Evolutionary conservation across 768 basidiomycete genomes (phyloP).

Genomic region (Dendrothele bispora): DNA sequence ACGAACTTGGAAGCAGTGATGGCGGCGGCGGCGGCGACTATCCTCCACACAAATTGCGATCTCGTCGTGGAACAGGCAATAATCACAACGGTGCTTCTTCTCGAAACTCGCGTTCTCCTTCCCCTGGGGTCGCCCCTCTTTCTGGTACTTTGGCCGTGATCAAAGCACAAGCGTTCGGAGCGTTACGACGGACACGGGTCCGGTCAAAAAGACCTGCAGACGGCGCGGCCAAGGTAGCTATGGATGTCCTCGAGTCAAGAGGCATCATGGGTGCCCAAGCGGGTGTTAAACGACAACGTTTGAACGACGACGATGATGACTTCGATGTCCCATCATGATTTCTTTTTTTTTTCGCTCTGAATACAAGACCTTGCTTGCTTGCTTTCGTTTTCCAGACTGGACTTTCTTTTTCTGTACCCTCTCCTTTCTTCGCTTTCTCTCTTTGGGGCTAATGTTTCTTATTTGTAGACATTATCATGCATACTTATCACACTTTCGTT

Average conservation of each 20-base stretch:
- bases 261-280: conserved; percentile 54
- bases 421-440: conserved; percentile 3
- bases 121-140: conserved; percentile 44
- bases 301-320: conserved; percentile 51
- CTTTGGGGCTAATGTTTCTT: background rate
- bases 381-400: conserved; percentile 2
- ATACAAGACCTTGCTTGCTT: background rate
- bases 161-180: conserved; percentile 89
- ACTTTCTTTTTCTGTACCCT: background rate
- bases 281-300: conserved; percentile 49
- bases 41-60: conserved; percentile 39
- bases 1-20: conserved; percentile 57
- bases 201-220: conserved; percentile 73
- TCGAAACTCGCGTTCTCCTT: conserved; percentile 50
- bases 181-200: conserved; percentile 74
- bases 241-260: conserved; percentile 80
- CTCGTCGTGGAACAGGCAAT: too few relatives aligned
- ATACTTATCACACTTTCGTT: conserved; percentile 5
- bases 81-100: conserved; percentile 40
- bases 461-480: conserved; percentile 6
- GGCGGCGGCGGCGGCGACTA: conserved; percentile 62
- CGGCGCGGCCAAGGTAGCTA: conserved; percentile 64
- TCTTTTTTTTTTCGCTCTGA: conserved; percentile 15
- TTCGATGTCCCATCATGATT: conserved; percentile 34
- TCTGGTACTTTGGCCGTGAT: conserved; percentile 87